Conservation (phyloP, 2,329 filamentous ascomycete species). For the Paramyrothecium roridum region DNA sequence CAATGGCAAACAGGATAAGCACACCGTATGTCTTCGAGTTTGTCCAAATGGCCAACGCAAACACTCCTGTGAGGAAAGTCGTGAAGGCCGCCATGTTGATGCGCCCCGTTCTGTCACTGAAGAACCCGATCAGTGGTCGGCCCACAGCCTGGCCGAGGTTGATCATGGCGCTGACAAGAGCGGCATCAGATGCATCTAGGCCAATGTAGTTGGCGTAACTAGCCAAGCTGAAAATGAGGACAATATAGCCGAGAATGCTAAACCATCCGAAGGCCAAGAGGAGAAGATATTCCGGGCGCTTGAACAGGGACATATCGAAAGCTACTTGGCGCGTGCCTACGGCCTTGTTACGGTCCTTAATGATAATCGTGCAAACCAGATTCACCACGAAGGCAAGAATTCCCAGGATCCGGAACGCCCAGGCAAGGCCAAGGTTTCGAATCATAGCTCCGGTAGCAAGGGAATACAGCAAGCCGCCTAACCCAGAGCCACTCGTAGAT, state of each 20-base stretch:
- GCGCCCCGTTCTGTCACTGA: conserved; percentile 66
- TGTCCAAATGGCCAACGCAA: conserved; percentile 71
- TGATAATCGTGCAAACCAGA: conserved; percentile 56
- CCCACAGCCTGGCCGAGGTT: conserved; percentile 67
- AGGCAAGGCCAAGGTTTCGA: conserved; percentile 56
- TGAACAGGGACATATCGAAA: conserved; percentile 64
- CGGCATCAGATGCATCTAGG: conserved; percentile 63
- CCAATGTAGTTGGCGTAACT: conserved; percentile 70
- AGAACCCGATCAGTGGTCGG: conserved; percentile 68
- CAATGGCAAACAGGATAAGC: conserved; percentile 66
- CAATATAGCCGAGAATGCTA: conserved; percentile 70
- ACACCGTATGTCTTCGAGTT: conserved; percentile 62
- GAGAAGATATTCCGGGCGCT: conserved; percentile 58
- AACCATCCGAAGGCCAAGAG: conserved; percentile 68
- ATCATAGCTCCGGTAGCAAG: conserved; percentile 69
- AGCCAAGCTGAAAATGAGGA: conserved; percentile 73
- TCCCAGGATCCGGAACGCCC: conserved; percentile 65
- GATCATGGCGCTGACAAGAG: conserved; percentile 69
- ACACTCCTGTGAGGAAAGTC: conserved; percentile 62
- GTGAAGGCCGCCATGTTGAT: conserved; percentile 69
- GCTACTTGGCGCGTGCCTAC: conserved; percentile 64
- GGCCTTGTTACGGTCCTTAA: conserved; percentile 69
- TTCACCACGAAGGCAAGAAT: conserved; percentile 65
- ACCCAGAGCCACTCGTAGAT: conserved; percentile 64
- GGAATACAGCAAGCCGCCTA: conserved; percentile 71